A percentile compares a stretch with the other conserved stretches of the same genome.
Conservation (phyloP, 768 basidiomycete genomes). For the Russula sp. region DNA sequence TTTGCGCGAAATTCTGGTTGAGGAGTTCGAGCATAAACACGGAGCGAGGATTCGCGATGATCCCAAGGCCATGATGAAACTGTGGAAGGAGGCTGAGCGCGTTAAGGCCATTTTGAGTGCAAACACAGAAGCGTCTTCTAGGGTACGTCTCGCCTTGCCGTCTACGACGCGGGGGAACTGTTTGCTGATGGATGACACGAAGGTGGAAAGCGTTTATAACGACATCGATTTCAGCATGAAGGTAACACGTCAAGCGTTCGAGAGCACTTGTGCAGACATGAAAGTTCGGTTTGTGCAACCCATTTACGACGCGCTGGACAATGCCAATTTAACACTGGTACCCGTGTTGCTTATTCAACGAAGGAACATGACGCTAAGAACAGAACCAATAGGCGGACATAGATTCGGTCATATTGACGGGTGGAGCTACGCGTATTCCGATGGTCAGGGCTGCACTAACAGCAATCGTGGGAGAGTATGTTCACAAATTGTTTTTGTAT, state of each 20-base stretch:
- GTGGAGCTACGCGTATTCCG: conserved; percentile 85
- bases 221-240: conserved; percentile 89
- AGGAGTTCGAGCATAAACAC: conserved; percentile 69
- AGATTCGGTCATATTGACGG: conserved; percentile 88
- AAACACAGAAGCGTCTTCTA: conserved; percentile 73
- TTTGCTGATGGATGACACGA: conserved; percentile 7
- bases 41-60: conserved; percentile 67
- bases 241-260: conserved; percentile 75
- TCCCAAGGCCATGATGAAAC: conserved; percentile 83
- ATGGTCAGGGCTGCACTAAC: conserved; percentile 86
- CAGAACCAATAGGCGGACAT: conserved; percentile 61
- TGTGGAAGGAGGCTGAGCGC: conserved; percentile 91
- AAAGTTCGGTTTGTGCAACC: conserved; percentile 63
- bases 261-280: conserved; percentile 67
- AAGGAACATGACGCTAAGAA: conserved; percentile 2
- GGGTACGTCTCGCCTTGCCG: conserved; percentile 45
- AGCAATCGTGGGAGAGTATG: conserved; percentile 73
- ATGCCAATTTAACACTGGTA: conserved; percentile 67
- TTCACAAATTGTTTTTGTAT: neutral
- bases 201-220: conserved; percentile 86
- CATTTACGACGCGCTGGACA: conserved; percentile 66
- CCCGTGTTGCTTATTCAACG: conserved; percentile 29
- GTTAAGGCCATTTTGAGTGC: conserved; percentile 93
- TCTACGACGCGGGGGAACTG: neutral
- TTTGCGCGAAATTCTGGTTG: conserved; percentile 74